Evolutionary conservation across 2,329 filamentous ascomycete genomes (phyloP).

Genomic region (Cladosporium sp.): DNA sequence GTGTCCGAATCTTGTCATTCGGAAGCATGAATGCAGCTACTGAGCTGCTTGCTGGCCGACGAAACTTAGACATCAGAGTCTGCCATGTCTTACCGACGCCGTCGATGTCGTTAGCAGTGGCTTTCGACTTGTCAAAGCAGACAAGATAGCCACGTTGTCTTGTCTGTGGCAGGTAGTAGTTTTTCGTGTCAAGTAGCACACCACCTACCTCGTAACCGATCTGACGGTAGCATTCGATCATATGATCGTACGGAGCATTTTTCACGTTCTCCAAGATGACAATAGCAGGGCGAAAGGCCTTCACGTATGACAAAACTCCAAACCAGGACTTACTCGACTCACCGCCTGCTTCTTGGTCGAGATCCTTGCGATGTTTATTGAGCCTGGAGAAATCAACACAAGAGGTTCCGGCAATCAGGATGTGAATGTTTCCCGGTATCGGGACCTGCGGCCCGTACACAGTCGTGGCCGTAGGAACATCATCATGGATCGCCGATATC

Average conservation of each 20-base stretch:
- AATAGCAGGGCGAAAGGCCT: constrained; percentile 54
- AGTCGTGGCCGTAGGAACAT: constrained; percentile 45
- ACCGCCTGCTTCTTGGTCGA: constrained; percentile 47
- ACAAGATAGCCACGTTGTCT: constrained; percentile 43
- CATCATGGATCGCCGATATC: constrained; percentile 20
- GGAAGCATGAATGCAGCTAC: constrained; percentile 59
- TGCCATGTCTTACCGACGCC: constrained; percentile 37
- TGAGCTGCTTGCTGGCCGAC: constrained; percentile 58
- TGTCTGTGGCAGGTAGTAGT: constrained; percentile 67
- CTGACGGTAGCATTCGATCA: constrained; percentile 37
- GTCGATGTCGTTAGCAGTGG: neutral
- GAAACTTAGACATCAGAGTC: constrained; percentile 42
- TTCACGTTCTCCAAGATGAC: constrained; percentile 70
- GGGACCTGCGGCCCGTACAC: constrained; percentile 58
- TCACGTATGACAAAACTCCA: constrained; percentile 56
- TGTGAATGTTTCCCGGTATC: constrained; percentile 57
- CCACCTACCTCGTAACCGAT: constrained; percentile 55
- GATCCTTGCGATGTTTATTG: constrained; percentile 53
- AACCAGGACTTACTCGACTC: constrained; percentile 64
- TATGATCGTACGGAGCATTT: constrained; percentile 55
- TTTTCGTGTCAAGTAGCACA: constrained; percentile 60
- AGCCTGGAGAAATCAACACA: constrained; percentile 71
- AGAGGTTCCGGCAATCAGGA: constrained; percentile 68
- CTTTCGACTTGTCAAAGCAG: constrained; percentile 34
- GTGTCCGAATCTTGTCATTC: constrained; percentile 42